phyloP scores from a whole-genome alignment of 257 asterid genomes.

The Paraleonurus japonicus region DNA sequence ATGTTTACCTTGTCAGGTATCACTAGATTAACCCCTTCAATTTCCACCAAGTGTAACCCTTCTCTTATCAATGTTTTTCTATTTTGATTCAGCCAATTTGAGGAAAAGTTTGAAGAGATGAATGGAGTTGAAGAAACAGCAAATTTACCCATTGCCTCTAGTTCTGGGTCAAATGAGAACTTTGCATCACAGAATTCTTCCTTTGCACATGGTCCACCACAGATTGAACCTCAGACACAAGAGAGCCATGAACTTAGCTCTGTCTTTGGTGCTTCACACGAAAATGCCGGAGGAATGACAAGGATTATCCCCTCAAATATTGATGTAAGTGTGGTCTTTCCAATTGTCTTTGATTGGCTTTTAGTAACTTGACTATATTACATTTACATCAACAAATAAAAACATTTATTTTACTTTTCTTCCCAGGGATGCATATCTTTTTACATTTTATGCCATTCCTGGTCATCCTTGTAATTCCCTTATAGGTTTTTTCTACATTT shows the following conservation, averaged over 20 bases:
- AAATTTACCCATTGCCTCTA: slow-evolving; percentile 53
- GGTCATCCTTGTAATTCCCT: not conserved
- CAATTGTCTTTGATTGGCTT: not conserved
- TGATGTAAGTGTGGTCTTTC: slow-evolving; percentile 52
- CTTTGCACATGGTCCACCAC: slow-evolving; percentile 34
- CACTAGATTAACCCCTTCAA: slow-evolving; percentile 5
- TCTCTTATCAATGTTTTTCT: slow-evolving; percentile 13
- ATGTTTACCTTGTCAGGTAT: slow-evolving; percentile 95
- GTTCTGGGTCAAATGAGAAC: slow-evolving; percentile 64
- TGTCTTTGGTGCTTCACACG: slow-evolving; percentile 52
- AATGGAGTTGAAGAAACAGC: slow-evolving; percentile 54
- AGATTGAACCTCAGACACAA: slow-evolving; percentile 43
- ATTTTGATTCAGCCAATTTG: slow-evolving; percentile 66
- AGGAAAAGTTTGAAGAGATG: slow-evolving; percentile 87
- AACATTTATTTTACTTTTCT: not conserved
- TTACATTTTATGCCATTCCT: not conserved
- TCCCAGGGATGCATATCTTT: not conserved
- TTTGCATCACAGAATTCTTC: slow-evolving; percentile 37
- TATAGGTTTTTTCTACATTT: not conserved
- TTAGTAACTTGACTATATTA: not conserved
- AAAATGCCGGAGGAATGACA: slow-evolving; percentile 68
- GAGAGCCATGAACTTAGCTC: slow-evolving; percentile 42
- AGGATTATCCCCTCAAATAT: slow-evolving; percentile 75
- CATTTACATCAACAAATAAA: not conserved
- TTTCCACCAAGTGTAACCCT: slow-evolving; percentile 4